Conservation (phyloP, 495 filamentous ascomycete genomes). For the Pyrenopolyporus hunteri region DNA sequence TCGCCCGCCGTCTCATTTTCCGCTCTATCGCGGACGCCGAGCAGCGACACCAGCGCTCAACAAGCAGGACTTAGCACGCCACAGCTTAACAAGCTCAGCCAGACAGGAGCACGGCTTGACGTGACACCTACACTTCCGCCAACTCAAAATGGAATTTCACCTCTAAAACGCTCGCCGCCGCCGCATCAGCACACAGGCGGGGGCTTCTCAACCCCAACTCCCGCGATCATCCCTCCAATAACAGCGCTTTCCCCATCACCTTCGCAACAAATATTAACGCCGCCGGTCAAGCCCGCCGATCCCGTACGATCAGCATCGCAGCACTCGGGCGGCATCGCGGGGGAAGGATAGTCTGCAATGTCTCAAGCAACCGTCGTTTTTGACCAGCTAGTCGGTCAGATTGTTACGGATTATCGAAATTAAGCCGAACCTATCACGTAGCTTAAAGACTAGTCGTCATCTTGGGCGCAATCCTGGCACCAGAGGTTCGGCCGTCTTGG, state of each 20-base stretch:
- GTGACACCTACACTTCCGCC: conserved; percentile 57
- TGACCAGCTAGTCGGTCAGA: background rate
- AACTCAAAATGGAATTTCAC: conserved; percentile 69
- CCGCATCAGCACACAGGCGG: conserved; percentile 38
- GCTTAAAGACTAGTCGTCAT: conserved; percentile 1
- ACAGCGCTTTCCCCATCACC: conserved; percentile 60
- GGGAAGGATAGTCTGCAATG: conserved; percentile 8
- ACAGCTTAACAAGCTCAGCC: conserved; percentile 36
- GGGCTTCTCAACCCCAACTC: conserved; percentile 37
- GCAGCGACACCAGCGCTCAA: conserved; percentile 14
- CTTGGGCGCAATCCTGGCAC: background rate
- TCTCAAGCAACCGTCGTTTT: background rate
- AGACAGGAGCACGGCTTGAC: conserved; percentile 28
- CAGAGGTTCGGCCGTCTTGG: background rate
- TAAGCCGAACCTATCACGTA: background rate
- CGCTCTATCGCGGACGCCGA: conserved; percentile 20
- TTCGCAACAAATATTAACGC: conserved; percentile 55
- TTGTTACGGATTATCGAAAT: background rate
- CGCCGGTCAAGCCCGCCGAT: conserved; percentile 56
- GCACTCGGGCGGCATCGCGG: conserved; percentile 12
- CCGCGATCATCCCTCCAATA: conserved; percentile 57
- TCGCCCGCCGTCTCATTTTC: conserved; percentile 30
- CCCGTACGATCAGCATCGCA: conserved; percentile 36
- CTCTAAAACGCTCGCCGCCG: conserved; percentile 71
- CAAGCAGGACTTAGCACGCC: conserved; percentile 33